Evolutionary conservation across 2,329 filamentous ascomycete genomes (phyloP).

Genomic region (Fusarium sp.): DNA sequence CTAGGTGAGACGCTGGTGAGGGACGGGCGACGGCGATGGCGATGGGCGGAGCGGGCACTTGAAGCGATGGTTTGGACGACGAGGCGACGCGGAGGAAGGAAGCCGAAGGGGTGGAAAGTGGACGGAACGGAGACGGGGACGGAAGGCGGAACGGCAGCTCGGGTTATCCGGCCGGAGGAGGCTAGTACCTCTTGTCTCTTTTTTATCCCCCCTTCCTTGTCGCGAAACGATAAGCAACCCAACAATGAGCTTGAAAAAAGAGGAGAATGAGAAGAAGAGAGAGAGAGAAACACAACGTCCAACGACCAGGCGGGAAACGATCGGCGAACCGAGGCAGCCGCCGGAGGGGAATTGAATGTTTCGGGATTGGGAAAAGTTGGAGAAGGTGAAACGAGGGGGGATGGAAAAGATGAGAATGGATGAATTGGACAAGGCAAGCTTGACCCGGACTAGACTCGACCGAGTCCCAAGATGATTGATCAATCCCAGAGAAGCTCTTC

Average conservation of each 20-base stretch:
- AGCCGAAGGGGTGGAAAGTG: constrained; percentile 22
- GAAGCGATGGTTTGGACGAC: constrained; percentile 5
- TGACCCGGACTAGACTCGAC: not conserved
- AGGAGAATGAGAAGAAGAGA: constrained; percentile 8
- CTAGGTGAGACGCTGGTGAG: constrained; percentile 21
- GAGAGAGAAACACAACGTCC: not conserved
- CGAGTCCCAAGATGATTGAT: not conserved
- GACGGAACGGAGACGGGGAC: constrained; percentile 33
- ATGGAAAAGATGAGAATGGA: not conserved
- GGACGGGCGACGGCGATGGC: not conserved
- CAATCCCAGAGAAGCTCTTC: not conserved
- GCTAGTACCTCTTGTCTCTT: constrained; percentile 11
- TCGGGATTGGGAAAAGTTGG: constrained; percentile 2
- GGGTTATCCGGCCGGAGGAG: constrained; percentile 32
- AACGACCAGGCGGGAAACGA: constrained; percentile 16
- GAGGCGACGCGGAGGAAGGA: constrained; percentile 25
- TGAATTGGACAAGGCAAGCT: not conserved
- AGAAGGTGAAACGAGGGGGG: not conserved
- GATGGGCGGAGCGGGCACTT: constrained; percentile 16
- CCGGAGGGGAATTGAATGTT: constrained; percentile 13
- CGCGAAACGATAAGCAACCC: constrained; percentile 9
- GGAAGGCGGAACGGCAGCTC: constrained; percentile 37
- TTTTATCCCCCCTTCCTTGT: not conserved
- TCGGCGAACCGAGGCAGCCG: constrained; percentile 34
- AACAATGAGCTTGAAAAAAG: constrained; percentile 9